Evolutionary conservation across 768 basidiomycete genomes (phyloP).

Genomic region (Butyriboletus loyo): DNA sequence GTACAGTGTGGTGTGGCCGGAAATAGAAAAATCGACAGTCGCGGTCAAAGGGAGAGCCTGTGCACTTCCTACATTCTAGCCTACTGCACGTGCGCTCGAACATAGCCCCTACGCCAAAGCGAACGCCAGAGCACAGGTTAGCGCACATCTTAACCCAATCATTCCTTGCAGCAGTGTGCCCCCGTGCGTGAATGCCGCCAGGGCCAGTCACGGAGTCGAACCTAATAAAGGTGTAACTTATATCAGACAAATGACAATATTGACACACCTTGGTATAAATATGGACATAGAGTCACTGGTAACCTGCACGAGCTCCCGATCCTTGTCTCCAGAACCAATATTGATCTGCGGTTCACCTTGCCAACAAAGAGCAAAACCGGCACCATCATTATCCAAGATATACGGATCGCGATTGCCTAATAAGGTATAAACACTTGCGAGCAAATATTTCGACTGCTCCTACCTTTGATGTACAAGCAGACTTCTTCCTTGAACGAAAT

Average conservation of each 20-base stretch:
- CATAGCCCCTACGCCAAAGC: conserved; percentile 81
- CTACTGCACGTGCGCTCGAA: conserved; percentile 78
- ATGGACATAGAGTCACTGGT: conserved; percentile 76
- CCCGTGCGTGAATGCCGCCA: conserved; percentile 17
- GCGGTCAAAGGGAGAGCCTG: conserved; percentile 64
- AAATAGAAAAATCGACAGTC: conserved; percentile 79
- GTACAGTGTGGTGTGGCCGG: conserved; percentile 74
- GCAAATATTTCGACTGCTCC: conserved; percentile 4
- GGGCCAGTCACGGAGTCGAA: conserved; percentile 15
- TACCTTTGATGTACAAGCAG: conserved; percentile 85
- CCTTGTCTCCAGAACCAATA: conserved; percentile 66
- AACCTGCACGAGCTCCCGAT: conserved; percentile 80
- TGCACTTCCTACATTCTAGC: conserved; percentile 59
- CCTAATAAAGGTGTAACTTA: conserved; percentile 11
- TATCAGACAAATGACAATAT: neutral
- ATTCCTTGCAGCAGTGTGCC: conserved; percentile 19
- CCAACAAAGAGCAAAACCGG: conserved; percentile 88
- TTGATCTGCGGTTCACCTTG: conserved; percentile 67
- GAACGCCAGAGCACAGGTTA: conserved; percentile 77
- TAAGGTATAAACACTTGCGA: conserved; percentile 5
- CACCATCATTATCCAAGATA: conserved; percentile 60
- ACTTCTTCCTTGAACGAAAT: conserved; percentile 69
- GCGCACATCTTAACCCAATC: conserved; percentile 73
- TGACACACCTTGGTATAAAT: conserved; percentile 79
- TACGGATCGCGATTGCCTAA: conserved; percentile 84